Base-by-base conservation (phyloP, 257 asterid species). In the Solanum chiquidenum region DNA sequence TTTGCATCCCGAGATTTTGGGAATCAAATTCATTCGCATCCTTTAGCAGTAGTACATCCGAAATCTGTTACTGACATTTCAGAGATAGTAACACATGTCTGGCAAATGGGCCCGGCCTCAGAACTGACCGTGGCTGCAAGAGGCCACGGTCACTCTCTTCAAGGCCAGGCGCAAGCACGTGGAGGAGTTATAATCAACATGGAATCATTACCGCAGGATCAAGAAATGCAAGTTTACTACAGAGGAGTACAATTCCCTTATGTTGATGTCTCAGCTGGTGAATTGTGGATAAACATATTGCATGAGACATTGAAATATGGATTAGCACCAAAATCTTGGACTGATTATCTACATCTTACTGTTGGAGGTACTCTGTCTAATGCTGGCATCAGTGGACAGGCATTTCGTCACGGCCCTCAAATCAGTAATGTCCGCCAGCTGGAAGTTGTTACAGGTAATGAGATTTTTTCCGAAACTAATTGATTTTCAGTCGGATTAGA, bases 351-450 rank as follows among this genome's bases (percentile, higher is more conserved):
- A 10, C 99, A 95, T 86, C 92, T 97, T 1, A 94, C 98, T 0
- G 98, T 95, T 29, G 99, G 99, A 4, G 99, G 99, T 34, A 96
- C 99, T 21, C 84, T 96, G 90, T 94, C 98, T 33, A 94, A 96
- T 88, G 98, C 97, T 5, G 99, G 99, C 73, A 94, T 97, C 66
- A 97, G 99, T 14, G 99, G 98, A 11, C 99, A 97, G 87, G 98
- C 99, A 7, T 97, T 97, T 86, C 92, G 92, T 38, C 98, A 95
- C 52, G 99, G 99, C 91, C 99, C 99, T 5, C 99, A 97, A 86
- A 97, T 95, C 91, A 95, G 95, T 80, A 97, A 97, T 66, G 98
- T 97, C 83, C 90, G 85, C 84, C 98, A 94, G 93, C 95, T 97
- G 4, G 97, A 97, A 79, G 98, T 97, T 60, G 94, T 97, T 88